A percentile compares a stretch with the other conserved stretches of the same genome.
These are phyloP conservation scores for Gaeumannomyces tritici DNA, from an alignment of 2,329 filamentous ascomycete species.

Conservation along the genomic window DNA sequence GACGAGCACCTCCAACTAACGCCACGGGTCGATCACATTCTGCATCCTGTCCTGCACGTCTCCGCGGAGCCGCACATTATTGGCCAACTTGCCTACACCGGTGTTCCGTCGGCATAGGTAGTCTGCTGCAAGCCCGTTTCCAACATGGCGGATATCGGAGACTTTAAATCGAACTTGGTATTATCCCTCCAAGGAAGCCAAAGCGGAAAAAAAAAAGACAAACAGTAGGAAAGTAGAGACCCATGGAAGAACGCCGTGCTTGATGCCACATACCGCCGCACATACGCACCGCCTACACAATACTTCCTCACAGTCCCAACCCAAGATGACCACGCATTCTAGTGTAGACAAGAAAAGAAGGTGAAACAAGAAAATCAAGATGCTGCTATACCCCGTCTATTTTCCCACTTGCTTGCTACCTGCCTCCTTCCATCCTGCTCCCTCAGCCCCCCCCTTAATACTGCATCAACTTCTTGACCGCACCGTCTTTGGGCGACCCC, in stretches of 20 bases:
- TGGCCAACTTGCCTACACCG: no score
- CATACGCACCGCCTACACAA: not conserved
- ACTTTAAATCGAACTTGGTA: not conserved
- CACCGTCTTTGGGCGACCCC: conserved; percentile 26
- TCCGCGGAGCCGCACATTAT: no score
- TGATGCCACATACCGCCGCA: not conserved
- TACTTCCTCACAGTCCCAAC: not conserved
- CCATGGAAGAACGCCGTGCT: not conserved
- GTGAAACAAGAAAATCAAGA: not conserved
- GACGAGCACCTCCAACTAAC: no score
- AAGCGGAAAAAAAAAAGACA: not conserved
- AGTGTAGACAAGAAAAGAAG: not conserved
- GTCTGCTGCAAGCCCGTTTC: not conserved
- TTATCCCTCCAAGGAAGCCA: not conserved
- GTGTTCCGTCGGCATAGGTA: no score
- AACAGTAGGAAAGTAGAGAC: not conserved
- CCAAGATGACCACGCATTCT: not conserved
- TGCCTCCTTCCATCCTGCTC: not conserved
- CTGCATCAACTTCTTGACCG: conserved; percentile 22
- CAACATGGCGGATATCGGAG: not conserved
- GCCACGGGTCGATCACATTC: no score
- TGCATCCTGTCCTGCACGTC: no score
- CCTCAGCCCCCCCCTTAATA: conserved; percentile 2
- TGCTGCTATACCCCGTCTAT: not conserved
- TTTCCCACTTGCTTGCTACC: not conserved